Percentiles rank a stretch among this genome's conserved stretches.
Evolutionary conservation across 2,329 filamentous ascomycete genomes (phyloP).

Genomic region (Phyllosticta paracitricarpa): DNA sequence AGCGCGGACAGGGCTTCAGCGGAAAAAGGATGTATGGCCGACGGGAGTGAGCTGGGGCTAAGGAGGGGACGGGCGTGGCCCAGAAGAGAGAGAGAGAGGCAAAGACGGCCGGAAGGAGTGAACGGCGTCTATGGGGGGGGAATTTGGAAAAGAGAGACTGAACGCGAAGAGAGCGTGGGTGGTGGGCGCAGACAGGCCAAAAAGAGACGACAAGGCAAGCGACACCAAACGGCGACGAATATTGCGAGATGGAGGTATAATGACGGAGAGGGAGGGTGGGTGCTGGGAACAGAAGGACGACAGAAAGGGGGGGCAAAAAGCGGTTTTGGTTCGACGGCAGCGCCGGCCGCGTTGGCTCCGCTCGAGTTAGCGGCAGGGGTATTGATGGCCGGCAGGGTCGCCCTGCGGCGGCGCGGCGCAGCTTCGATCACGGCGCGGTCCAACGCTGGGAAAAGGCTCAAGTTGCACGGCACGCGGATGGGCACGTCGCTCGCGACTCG

Average conservation of each 20-base stretch:
- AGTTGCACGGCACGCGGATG: neutral
- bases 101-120: constrained; percentile 33
- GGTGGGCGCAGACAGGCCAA: constrained; percentile 26
- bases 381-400: neutral
- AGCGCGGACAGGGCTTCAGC: constrained; percentile 23
- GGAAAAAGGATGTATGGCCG: constrained; percentile 18
- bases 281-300: constrained; percentile 4
- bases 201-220: constrained; percentile 22
- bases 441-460: neutral
- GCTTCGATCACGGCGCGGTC: neutral
- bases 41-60: constrained; percentile 14
- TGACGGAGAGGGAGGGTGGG: constrained; percentile 14
- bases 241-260: constrained; percentile 4
- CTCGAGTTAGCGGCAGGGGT: neutral
- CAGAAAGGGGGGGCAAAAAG: constrained; percentile 12
- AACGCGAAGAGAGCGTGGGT: constrained; percentile 25
- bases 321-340: neutral
- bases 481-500: too few species aligned
- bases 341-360: neutral
- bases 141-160: constrained; percentile 25
- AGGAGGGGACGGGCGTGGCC: constrained; percentile 31
- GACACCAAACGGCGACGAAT: constrained; percentile 20
- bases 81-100: constrained; percentile 20
- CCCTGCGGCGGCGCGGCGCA: neutral
- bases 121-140: constrained; percentile 19